phyloP scores from a whole-genome alignment of 805 yeast genomes.

The Candida glaebosa region DNA sequence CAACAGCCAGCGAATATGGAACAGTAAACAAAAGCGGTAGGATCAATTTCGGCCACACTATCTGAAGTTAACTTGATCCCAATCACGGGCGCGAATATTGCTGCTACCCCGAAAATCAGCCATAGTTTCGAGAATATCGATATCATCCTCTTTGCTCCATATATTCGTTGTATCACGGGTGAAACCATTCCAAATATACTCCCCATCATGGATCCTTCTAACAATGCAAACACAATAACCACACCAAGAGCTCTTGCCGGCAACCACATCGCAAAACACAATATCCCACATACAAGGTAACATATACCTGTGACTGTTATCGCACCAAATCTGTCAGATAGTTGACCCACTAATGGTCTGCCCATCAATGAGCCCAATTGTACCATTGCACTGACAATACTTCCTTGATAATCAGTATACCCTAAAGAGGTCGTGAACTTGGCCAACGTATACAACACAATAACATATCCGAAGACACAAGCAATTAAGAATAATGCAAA shows the following conservation, averaged over 20 bases:
- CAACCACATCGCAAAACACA: conserved; percentile 35
- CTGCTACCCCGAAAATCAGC: conserved; percentile 48
- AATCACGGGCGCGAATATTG: conserved; percentile 57
- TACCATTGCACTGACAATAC: conserved; percentile 57
- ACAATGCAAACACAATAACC: conserved; percentile 47
- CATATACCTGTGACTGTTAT: conserved; percentile 36
- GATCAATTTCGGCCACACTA: conserved; percentile 23
- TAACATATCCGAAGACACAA: conserved; percentile 59
- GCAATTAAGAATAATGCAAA: conserved; percentile 39
- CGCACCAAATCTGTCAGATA: conserved; percentile 52
- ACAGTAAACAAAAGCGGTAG: conserved; percentile 50
- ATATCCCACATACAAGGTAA: conserved; percentile 24
- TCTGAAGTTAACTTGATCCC: conserved; percentile 49
- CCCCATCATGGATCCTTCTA: conserved; percentile 60
- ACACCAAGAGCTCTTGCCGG: conserved; percentile 58
- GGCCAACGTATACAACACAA: conserved; percentile 54
- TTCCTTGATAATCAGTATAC: conserved; percentile 50
- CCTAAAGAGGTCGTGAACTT: conserved; percentile 62
- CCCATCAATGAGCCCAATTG: conserved; percentile 55
- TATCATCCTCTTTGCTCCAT: conserved; percentile 51
- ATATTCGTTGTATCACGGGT: conserved; percentile 48
- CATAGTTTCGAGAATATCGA: conserved; percentile 51
- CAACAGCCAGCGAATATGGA: conserved; percentile 59
- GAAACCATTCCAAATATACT: conserved; percentile 55
- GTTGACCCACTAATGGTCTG: conserved; percentile 52